A percentile compares a stretch with the other conserved stretches of the same genome.
Evolutionary conservation across 345 rosid species (phyloP).

Genomic region (Arabidopsis suecica): DNA sequence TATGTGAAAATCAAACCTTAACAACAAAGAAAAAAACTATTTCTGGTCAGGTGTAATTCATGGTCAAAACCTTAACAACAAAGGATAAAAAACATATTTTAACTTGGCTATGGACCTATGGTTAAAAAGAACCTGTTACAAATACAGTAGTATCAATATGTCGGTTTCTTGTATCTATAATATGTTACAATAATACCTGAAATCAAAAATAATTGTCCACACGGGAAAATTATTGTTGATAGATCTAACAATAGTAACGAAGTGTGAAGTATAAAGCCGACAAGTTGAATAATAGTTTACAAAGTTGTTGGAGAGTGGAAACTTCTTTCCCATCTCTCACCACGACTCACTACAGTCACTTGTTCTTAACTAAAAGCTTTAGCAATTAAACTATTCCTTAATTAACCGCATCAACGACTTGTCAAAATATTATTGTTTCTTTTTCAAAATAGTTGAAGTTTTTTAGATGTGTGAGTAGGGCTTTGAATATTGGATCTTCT

Average conservation of each 20-base stretch:
- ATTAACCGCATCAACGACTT: slow-evolving; percentile 6
- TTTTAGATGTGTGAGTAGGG: neutral
- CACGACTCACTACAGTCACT: slow-evolving; percentile 11
- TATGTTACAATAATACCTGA: neutral
- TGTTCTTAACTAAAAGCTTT: neutral
- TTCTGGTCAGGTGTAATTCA: neutral
- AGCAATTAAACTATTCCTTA: neutral
- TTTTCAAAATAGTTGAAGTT: neutral
- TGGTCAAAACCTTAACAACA: neutral
- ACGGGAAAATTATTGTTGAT: neutral
- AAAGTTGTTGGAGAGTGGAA: slow-evolving; percentile 32
- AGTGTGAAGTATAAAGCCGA: slow-evolving; percentile 31
- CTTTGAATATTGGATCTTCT: slow-evolving; percentile 11
- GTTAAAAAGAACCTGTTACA: neutral
- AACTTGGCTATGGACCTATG: neutral
- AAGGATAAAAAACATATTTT: too few relatives aligned
- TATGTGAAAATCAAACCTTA: too few relatives aligned
- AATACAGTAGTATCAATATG: neutral
- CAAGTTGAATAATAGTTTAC: slow-evolving; percentile 32
- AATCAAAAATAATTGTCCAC: neutral
- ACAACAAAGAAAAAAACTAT: too few relatives aligned
- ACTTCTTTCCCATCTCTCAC: slow-evolving; percentile 17
- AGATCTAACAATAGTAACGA: slow-evolving; percentile 6
- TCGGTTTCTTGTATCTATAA: neutral
- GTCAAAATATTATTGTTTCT: slow-evolving; percentile 6